Conservation (phyloP, 176 grass and related monocot species). For the Alopecurus myosuroides region DNA sequence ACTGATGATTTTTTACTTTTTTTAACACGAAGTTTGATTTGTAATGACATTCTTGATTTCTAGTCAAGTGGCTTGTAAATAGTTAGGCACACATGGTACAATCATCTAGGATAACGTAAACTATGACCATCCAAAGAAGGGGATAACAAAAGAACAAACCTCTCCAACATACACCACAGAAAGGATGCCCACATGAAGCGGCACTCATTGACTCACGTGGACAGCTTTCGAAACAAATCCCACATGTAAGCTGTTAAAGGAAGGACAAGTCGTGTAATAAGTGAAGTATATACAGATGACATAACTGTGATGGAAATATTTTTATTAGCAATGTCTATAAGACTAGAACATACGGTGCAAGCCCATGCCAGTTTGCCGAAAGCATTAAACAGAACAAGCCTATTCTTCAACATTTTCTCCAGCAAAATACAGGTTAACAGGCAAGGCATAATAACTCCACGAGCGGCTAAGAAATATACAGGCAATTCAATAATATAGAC, state of each 20-base stretch:
- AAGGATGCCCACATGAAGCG: constrained; percentile 92
- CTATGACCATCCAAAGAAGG: not conserved
- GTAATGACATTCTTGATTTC: not conserved
- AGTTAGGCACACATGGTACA: not conserved
- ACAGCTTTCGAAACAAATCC: constrained; percentile 95
- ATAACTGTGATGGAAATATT: not conserved
- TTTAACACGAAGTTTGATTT: not conserved
- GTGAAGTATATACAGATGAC: constrained; percentile 7
- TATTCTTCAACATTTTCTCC: constrained; percentile 18
- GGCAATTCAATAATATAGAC: not conserved
- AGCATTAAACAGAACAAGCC: constrained; percentile 1
- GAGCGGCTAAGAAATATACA: not conserved
- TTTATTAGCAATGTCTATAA: constrained; percentile 5
- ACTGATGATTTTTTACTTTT: not conserved
- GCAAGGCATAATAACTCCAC: not conserved
- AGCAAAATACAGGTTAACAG: not conserved
- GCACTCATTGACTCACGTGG: constrained; percentile 56
- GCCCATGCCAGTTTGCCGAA: not conserved
- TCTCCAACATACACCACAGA: constrained; percentile 93
- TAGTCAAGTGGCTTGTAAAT: not conserved
- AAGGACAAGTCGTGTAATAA: constrained; percentile 26
- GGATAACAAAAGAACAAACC: constrained; percentile 37
- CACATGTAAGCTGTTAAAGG: constrained; percentile 81
- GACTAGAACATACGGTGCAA: not conserved
- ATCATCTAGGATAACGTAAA: not conserved